A percentile compares a stretch with the other conserved stretches of the same genome.
phyloP scores from a whole-genome alignment of 2,329 filamentous ascomycete species.

The Diaporthe ampelina region DNA sequence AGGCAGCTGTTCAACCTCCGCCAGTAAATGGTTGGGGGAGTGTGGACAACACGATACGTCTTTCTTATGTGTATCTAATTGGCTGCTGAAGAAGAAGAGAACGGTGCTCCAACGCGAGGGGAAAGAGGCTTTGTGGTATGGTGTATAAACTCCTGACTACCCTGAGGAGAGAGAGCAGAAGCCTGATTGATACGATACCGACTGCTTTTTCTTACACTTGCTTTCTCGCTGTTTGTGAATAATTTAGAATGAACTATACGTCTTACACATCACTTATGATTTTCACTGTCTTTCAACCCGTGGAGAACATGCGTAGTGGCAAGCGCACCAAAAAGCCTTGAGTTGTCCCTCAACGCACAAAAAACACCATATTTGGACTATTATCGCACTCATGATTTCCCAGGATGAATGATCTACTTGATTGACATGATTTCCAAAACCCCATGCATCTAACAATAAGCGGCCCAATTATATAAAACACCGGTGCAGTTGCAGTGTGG shows the following conservation, averaged over 20 bases:
- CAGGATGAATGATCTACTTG: background rate
- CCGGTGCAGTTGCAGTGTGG: background rate
- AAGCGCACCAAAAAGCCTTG: too few species aligned
- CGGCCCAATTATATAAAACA: background rate
- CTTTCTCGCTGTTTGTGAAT: slow-evolving; percentile 16
- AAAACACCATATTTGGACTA: background rate
- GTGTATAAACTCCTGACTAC: background rate
- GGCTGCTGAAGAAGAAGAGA: background rate
- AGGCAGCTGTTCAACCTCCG: slow-evolving; percentile 7
- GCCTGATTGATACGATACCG: slow-evolving; percentile 28
- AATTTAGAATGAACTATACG: slow-evolving; percentile 24
- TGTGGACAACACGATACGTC: background rate
- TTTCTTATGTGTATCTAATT: slow-evolving; percentile 32
- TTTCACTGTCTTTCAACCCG: rapidly evolving
- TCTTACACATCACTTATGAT: background rate
- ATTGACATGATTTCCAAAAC: background rate
- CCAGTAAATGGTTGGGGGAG: background rate
- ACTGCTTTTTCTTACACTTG: slow-evolving; percentile 2
- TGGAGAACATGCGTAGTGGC: background rate
- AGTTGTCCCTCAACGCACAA: background rate
- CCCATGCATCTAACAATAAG: background rate
- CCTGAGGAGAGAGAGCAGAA: background rate
- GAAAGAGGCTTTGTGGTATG: background rate
- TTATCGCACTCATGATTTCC: background rate
- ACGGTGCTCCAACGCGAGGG: background rate